Conservation (phyloP, 495 filamentous ascomycete species). For the Cercophora sp. region DNA sequence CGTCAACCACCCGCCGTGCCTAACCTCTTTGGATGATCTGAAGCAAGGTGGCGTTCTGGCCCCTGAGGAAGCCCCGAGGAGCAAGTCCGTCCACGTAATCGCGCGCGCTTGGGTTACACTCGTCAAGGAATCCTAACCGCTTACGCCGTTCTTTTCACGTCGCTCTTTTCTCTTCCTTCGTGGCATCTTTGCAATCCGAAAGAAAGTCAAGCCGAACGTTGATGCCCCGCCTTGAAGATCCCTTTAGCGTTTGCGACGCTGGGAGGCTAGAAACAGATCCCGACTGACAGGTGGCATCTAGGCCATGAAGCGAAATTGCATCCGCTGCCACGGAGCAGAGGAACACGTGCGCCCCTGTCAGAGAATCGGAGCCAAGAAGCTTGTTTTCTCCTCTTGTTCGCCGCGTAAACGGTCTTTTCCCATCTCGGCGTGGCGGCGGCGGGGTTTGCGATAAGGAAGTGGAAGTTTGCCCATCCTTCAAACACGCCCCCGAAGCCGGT, state of each 20-base stretch:
- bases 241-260: no score
- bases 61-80: neutral
- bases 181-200: neutral
- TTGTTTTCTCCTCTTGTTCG: conserved; percentile 23
- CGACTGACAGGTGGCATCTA: conserved; percentile 12
- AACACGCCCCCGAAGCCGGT: neutral
- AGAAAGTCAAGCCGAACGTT: no score
- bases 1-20: neutral
- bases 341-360: conserved; percentile 23
- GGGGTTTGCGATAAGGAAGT: neutral
- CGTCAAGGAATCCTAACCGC: neutral
- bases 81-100: neutral
- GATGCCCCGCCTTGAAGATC: neutral
- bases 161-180: neutral
- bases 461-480: neutral
- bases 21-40: conserved; percentile 6
- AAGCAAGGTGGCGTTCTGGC: conserved; percentile 9
- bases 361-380: conserved; percentile 18
- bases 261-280: no score
- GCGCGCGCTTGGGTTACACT: neutral
- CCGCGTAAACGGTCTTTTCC: neutral
- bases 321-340: conserved; percentile 23
- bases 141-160: neutral
- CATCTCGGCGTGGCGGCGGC: neutral
- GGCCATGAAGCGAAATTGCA: conserved; percentile 31